A percentile compares a stretch with the other conserved stretches of the same genome.
These are phyloP conservation scores for Fusarium dlaminii DNA, from an alignment of 2,329 filamentous ascomycete species.

Conservation along the genomic window DNA sequence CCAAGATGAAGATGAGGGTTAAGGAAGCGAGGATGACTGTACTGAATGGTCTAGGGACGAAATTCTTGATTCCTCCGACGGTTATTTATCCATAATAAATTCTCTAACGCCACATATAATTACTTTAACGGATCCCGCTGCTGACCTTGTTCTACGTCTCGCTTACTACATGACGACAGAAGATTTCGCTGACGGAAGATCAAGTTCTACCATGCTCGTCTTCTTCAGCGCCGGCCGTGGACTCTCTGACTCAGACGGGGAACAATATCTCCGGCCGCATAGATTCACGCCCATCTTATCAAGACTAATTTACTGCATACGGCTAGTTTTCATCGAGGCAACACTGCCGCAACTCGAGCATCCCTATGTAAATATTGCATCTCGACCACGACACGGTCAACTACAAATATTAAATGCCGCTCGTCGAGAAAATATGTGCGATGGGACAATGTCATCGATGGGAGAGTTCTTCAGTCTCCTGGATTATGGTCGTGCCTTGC, in stretches of 20 bases:
- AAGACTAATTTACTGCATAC: too few species aligned
- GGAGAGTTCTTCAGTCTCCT: too few species aligned
- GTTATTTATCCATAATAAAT: background rate
- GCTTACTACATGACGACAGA: background rate
- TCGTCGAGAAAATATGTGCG: too few species aligned
- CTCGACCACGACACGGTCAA: too few species aligned
- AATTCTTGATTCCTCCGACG: background rate
- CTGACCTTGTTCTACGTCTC: background rate
- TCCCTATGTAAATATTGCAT: too few species aligned
- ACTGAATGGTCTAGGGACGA: too few species aligned
- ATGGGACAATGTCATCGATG: too few species aligned
- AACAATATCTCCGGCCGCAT: background rate
- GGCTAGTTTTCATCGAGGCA: too few species aligned
- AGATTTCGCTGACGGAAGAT: background rate
- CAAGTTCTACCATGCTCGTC: background rate
- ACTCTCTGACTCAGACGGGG: background rate
- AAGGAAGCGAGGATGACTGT: background rate
- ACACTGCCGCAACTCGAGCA: too few species aligned
- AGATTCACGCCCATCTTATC: background rate
- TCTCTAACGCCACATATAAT: rapidly evolving
- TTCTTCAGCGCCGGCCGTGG: background rate
- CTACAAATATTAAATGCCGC: too few species aligned
- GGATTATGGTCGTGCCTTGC: too few species aligned
- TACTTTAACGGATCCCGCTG: background rate
- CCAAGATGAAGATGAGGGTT: background rate